Percentiles rank a stretch among this genome's conserved stretches.
phyloP scores from a whole-genome alignment of 345 rosid species.

The Aegle marmelos region DNA sequence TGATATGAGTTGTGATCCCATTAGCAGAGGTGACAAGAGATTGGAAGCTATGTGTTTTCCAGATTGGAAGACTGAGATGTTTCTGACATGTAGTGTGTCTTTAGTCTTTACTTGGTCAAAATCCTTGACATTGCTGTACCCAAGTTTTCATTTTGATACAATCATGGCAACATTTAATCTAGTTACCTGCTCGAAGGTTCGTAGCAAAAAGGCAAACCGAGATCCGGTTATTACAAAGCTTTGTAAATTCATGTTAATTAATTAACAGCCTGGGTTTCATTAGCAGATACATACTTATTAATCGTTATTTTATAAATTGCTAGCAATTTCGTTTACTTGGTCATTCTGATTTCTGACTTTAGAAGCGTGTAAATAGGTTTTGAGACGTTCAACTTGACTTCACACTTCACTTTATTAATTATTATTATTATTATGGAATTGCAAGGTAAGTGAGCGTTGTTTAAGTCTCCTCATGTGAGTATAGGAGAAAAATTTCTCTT shows the following conservation, averaged over 20 bases:
- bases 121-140: neutral
- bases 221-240: constrained; percentile 1
- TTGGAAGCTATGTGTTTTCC: constrained; percentile 12
- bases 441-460: neutral
- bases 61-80: constrained; percentile 19
- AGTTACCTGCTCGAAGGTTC: neutral
- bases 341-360: neutral
- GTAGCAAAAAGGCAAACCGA: neutral
- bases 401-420: neutral
- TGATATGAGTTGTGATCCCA: constrained; percentile 5
- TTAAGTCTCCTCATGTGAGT: no score
- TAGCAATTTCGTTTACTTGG: neutral
- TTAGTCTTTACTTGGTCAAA: constrained; percentile 9
- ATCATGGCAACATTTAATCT: neutral
- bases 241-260: neutral
- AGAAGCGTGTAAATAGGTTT: neutral
- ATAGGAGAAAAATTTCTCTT: no score
- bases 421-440: neutral
- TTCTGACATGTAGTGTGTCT: constrained; percentile 7
- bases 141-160: neutral
- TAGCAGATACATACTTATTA: neutral
- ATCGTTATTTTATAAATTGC: no score
- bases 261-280: neutral
- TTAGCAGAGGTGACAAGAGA: neutral
- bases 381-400: neutral